Conservation (phyloP, 352 stramenopile species). For the Globisporangium barbulae region DNA sequence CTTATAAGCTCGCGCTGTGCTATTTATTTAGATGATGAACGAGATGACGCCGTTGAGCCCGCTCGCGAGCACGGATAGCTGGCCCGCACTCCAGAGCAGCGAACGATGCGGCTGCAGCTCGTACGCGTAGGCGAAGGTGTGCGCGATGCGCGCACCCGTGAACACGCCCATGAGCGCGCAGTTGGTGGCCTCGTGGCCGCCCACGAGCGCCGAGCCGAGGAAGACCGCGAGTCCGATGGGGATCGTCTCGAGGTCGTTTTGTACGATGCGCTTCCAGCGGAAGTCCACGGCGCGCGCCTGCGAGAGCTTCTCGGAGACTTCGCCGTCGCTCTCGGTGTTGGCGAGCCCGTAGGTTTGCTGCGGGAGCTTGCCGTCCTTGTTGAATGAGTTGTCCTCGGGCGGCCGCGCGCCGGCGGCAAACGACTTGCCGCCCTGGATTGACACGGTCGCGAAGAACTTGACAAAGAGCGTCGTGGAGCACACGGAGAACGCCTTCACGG, state of each 20-base stretch:
- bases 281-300: slow-evolving; percentile 28
- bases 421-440: slow-evolving; percentile 18
- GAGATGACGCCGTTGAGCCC: slow-evolving; percentile 37
- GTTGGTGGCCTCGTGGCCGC: slow-evolving; percentile 41
- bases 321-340: slow-evolving; percentile 6
- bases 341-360: slow-evolving; percentile 9
- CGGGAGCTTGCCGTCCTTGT: slow-evolving; percentile 8
- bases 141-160: slow-evolving; percentile 34
- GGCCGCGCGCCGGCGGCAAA: slow-evolving; percentile 13
- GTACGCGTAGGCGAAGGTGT: slow-evolving; percentile 45
- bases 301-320: slow-evolving; percentile 29
- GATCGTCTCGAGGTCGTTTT: slow-evolving; percentile 49
- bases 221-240: slow-evolving; percentile 38
- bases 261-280: slow-evolving; percentile 41
- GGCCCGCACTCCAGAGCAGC: slow-evolving; percentile 28
- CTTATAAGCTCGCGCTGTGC: too few species aligned
- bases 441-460: slow-evolving; percentile 16
- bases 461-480: slow-evolving; percentile 15
- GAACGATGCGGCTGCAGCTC: slow-evolving; percentile 35
- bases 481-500: slow-evolving; percentile 13
- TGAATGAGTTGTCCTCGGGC: slow-evolving; percentile 17
- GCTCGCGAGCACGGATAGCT: slow-evolving; percentile 36
- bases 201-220: slow-evolving; percentile 37
- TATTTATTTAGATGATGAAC: slow-evolving; percentile 18
- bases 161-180: slow-evolving; percentile 35